These are phyloP conservation scores for Xylariaceae sp. DNA, from an alignment of 2,329 filamentous ascomycete genomes.

Conservation along the genomic window DNA sequence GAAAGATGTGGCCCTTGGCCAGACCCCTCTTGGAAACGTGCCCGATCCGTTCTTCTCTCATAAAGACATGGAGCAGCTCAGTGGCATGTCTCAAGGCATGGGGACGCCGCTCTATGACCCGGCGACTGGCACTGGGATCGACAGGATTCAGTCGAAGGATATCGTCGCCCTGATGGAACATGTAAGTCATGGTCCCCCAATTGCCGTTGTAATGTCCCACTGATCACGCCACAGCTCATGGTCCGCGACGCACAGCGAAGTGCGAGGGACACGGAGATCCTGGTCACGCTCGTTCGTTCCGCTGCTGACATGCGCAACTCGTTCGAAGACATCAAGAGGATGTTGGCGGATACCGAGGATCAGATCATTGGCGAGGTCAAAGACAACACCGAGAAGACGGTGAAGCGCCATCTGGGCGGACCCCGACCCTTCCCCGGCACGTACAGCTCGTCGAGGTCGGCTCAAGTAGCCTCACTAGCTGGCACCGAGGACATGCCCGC, in stretches of 20 bases:
- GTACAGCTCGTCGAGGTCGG: conserved; percentile 48
- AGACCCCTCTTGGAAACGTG: conserved; percentile 40
- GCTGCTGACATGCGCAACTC: conserved; percentile 96
- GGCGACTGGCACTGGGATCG: conserved; percentile 77
- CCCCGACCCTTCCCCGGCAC: conserved; percentile 70
- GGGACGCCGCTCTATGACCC: conserved; percentile 84
- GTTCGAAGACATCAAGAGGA: conserved; percentile 89
- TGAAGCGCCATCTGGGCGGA: conserved; percentile 74
- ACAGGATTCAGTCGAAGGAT: conserved; percentile 90
- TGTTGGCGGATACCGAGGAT: conserved; percentile 84
- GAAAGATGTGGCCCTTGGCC: conserved; percentile 48
- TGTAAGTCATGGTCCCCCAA: conserved; percentile 38
- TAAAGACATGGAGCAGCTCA: conserved; percentile 61
- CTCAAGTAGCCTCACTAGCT: conserved; percentile 48
- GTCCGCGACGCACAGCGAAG: conserved; percentile 95
- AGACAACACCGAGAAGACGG: conserved; percentile 77
- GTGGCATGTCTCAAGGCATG: conserved; percentile 89
- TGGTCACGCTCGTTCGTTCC: conserved; percentile 87
- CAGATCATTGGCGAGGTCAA: conserved; percentile 82
- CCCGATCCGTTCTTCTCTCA: conserved; percentile 62
- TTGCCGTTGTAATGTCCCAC: conserved; percentile 1
- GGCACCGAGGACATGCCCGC: conserved; percentile 52
- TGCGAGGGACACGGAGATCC: conserved; percentile 90
- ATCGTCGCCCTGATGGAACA: conserved; percentile 98
- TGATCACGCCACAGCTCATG: conserved; percentile 55